Conservation (phyloP, 2,329 filamentous ascomycete species). For the Ceratocystis eucalypticola region DNA sequence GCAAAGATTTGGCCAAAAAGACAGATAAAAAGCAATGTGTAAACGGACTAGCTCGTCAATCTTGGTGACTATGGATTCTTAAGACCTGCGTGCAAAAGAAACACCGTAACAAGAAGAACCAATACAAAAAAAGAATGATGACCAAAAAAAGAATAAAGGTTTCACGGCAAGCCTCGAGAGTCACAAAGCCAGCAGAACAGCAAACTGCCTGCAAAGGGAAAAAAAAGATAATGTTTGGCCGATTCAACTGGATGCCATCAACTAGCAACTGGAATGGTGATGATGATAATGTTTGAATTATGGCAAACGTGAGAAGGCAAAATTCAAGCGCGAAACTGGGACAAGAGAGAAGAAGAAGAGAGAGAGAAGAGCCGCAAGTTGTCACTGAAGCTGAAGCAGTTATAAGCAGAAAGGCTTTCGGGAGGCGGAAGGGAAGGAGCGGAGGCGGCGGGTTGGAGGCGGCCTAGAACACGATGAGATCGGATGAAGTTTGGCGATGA, state of each 20-base stretch:
- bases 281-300: slow-evolving; percentile 7
- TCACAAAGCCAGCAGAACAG: slow-evolving; percentile 2
- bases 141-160: slow-evolving; percentile 1
- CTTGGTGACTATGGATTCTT: not conserved
- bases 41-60: not conserved
- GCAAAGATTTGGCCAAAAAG: not conserved
- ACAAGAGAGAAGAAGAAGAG: slow-evolving; percentile 1
- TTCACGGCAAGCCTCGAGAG: not conserved
- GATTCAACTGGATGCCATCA: not conserved
- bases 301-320: not conserved
- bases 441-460: not conserved
- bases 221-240: not conserved
- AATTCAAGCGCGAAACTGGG: not conserved
- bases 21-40: not conserved
- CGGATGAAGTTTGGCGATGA: slow-evolving; percentile 2
- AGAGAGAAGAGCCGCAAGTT: not conserved
- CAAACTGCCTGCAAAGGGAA: not conserved
- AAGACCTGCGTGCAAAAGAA: not conserved
- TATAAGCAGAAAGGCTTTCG: not conserved
- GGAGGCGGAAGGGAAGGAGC: not conserved
- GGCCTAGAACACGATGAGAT: not conserved
- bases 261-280: not conserved
- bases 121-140: slow-evolving; percentile 3
- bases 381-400: not conserved
- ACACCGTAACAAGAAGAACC: slow-evolving; percentile 5